phyloP scores from a whole-genome alignment of 306 rosid species.

The Biancaea sappan region DNA sequence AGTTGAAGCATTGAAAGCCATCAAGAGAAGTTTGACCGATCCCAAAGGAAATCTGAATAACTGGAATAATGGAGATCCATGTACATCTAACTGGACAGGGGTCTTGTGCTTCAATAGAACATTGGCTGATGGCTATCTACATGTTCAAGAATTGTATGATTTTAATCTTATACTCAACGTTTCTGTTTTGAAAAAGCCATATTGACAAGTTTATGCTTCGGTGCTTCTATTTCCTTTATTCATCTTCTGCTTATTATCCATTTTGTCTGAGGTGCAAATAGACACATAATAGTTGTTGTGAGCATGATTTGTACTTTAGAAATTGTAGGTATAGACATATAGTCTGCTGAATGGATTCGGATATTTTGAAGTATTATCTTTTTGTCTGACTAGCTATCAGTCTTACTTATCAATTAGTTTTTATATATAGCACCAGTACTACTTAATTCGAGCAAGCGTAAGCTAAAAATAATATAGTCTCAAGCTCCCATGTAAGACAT shows the following conservation, averaged over 20 bases:
- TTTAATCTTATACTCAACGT: slow-evolving; percentile 29
- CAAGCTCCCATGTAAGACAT: not conserved
- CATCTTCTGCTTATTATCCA: too few species aligned
- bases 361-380: slow-evolving; percentile 19
- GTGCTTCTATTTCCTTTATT: not conserved
- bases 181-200: slow-evolving; percentile 20
- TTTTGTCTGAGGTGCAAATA: slow-evolving; percentile 10
- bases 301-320: not conserved
- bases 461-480: not conserved
- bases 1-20: slow-evolving; percentile 72
- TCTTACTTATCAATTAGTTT: not conserved
- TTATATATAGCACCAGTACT: slow-evolving; percentile 2
- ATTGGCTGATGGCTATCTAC: slow-evolving; percentile 64
- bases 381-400: slow-evolving; percentile 6
- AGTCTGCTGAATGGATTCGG: not conserved
- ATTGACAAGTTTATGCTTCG: not conserved
- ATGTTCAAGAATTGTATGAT: slow-evolving; percentile 75
- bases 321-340: not conserved
- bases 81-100: slow-evolving; percentile 76
- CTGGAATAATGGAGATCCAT: slow-evolving; percentile 86
- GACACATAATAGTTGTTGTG: not conserved
- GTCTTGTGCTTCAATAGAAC: slow-evolving; percentile 67
- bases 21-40: slow-evolving; percentile 62
- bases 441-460: not conserved
- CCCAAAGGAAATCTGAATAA: slow-evolving; percentile 70